These are phyloP conservation scores for Heracleum sosnowskyi DNA, from an alignment of 129 eudicot genomes.

Conservation along the genomic window DNA sequence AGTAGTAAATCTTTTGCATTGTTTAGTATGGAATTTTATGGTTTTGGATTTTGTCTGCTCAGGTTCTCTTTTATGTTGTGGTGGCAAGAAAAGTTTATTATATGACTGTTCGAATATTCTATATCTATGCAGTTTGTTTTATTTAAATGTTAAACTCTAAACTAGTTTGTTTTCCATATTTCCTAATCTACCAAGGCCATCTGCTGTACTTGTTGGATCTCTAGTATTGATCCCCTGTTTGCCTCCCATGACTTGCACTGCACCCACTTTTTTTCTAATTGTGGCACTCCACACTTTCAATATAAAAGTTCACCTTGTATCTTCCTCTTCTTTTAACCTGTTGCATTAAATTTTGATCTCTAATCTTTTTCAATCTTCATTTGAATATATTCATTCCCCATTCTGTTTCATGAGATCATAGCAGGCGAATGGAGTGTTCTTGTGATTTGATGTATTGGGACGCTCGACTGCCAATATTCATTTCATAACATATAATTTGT, in stretches of 20 bases:
- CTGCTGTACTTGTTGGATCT: neutral
- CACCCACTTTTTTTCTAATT: too few relatives aligned
- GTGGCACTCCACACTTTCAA: too few relatives aligned
- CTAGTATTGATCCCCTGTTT: neutral
- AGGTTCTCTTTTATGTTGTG: neutral
- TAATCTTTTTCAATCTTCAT: neutral
- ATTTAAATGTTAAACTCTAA: too few relatives aligned
- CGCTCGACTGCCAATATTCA: too few relatives aligned
- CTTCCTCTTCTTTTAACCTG: too few relatives aligned
- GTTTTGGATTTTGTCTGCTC: slow-evolving; percentile 1
- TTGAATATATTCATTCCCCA: neutral
- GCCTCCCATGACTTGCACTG: neutral
- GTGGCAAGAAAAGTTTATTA: neutral
- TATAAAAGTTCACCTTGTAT: too few relatives aligned
- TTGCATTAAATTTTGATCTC: too few relatives aligned
- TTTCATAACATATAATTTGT: neutral
- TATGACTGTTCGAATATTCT: neutral
- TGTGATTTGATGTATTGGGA: neutral
- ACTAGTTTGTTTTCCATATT: too few relatives aligned
- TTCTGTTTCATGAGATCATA: neutral
- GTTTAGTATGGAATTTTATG: neutral
- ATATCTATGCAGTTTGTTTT: neutral
- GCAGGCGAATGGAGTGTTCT: too few relatives aligned
- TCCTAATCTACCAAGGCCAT: neutral
- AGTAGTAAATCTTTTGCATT: neutral